Evolutionary conservation across 2,329 filamentous ascomycete species (phyloP), one percentile per base, ranked within the genome.

Genomic region (Diplocarpon rosae): DNA sequence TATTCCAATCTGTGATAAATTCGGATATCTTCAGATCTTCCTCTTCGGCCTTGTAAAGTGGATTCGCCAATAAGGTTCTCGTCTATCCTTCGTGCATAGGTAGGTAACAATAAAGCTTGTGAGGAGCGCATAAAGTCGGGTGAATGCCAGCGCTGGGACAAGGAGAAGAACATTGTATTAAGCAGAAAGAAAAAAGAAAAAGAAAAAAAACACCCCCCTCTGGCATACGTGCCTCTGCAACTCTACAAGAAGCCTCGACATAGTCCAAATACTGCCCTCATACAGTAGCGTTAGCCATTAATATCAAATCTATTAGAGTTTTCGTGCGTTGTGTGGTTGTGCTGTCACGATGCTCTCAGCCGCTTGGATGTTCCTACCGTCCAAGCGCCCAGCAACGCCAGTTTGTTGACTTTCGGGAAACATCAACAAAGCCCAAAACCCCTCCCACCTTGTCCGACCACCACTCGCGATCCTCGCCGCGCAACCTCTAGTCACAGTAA

Each of bases 371-470:
- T 35, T 42, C 39, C 39, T 35, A 29, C 39, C 39, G 17, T 10
- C 3, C 39, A 31, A 31, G 39, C 39, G 34, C 34, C 39, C 32
- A 32, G 32, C 39, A 35, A 28, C 39, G 32, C 31, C 39, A 6
- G 13, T 12, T 42, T 42, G 39, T 42, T 42, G 31, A 42, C 39
- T 35, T 42, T 42, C 39, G 31, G 39, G 39, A 33, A 41, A 12
- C 20, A 28, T 41, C 33, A 41, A 41, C 39, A 41, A 41, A 41
- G 33, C 30, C 20, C 32, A 3, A 24, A 24, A 35, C 35, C 37
- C 43, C 39, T 45, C 36, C 34, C 20, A 15, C 17, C 24, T 35
- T 36, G 31, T 39, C 42, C 42, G 14, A 39, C 31, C 36, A 39
- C 42, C 27, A 29, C 28, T 17, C 7, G 20, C 20, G 7, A 14